These are phyloP conservation scores for Ramaria rubella DNA, from an alignment of 768 basidiomycete genomes.

Conservation along the genomic window DNA sequence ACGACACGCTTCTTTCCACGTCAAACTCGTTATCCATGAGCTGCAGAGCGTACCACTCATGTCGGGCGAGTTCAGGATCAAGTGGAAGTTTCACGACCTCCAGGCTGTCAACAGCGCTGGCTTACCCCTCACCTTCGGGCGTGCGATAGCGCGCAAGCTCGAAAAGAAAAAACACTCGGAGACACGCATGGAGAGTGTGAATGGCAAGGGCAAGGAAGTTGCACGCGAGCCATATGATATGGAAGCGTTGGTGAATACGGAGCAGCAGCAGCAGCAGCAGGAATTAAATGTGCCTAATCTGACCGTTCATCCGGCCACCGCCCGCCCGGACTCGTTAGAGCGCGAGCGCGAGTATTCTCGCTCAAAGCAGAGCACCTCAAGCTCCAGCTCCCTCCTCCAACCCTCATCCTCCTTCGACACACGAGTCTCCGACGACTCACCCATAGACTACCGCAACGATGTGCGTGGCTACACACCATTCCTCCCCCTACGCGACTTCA, in stretches of 20 bases:
- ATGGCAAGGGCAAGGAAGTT: slow-evolving; percentile 10
- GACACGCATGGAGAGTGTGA: slow-evolving; percentile 15
- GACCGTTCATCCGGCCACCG: too few species aligned
- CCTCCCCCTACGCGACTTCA: slow-evolving; percentile 55
- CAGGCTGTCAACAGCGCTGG: slow-evolving; percentile 34
- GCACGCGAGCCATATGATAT: background rate
- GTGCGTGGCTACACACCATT: slow-evolving; percentile 58
- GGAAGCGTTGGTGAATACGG: background rate
- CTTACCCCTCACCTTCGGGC: slow-evolving; percentile 18
- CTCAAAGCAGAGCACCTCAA: background rate
- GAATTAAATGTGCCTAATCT: background rate
- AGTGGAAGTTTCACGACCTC: slow-evolving; percentile 66
- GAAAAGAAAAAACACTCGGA: slow-evolving; percentile 33
- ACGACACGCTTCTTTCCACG: slow-evolving; percentile 59
- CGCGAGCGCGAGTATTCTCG: too few species aligned
- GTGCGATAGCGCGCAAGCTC: slow-evolving; percentile 6
- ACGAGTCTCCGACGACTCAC: slow-evolving; percentile 12
- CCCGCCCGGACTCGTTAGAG: too few species aligned
- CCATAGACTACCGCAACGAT: slow-evolving; percentile 21
- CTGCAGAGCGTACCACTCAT: slow-evolving; percentile 68
- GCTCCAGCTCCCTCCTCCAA: slow-evolving; percentile 5
- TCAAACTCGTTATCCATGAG: slow-evolving; percentile 55
- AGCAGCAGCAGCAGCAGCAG: background rate
- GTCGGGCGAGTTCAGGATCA: slow-evolving; percentile 59
- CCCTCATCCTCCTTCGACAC: background rate